A percentile compares a stretch with the other conserved stretches of the same genome.
These are phyloP conservation scores for Podospora pseudoanserina DNA, from an alignment of 495 filamentous ascomycete genomes.

Conservation along the genomic window DNA sequence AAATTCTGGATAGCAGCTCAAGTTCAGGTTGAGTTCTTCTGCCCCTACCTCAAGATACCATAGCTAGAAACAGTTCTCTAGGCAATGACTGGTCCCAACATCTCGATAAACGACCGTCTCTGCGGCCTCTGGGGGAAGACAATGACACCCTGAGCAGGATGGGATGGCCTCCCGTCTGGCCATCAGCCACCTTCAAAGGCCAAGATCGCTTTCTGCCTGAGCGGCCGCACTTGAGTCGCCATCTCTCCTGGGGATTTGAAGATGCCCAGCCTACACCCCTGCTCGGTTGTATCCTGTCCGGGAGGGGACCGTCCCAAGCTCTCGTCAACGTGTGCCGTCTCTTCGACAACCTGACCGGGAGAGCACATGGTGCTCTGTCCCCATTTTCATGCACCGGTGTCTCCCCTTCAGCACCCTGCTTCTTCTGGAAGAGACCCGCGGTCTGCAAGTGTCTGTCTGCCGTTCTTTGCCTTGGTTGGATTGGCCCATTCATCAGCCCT, in stretches of 20 bases:
- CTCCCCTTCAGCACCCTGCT: constrained; percentile 3
- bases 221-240: neutral
- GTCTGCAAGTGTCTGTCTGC: neutral
- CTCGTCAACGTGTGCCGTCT: constrained; percentile 9
- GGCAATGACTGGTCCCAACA: neutral
- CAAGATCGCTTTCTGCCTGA: constrained; percentile 1
- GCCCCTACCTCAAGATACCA: neutral
- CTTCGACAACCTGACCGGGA: constrained; percentile 20
- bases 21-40: neutral
- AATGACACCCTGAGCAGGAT: neutral
- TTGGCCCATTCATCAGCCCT: constrained; percentile 26
- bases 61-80: neutral
- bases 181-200: neutral
- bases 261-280: constrained; percentile 18
- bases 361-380: constrained; percentile 11
- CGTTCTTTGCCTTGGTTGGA: constrained; percentile 2
- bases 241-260: neutral
- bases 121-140: neutral
- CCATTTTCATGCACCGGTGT: constrained; percentile 24
- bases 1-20: neutral
- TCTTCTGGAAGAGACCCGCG: constrained; percentile 27
- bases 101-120: neutral
- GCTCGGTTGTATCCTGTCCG: constrained; percentile 24
- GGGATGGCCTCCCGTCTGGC: neutral
- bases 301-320: constrained; percentile 20